A percentile compares a stretch with the other conserved stretches of the same genome.
Conservation (phyloP, 1,139 yeast species). For the Hyphopichia pseudoburtonii region DNA sequence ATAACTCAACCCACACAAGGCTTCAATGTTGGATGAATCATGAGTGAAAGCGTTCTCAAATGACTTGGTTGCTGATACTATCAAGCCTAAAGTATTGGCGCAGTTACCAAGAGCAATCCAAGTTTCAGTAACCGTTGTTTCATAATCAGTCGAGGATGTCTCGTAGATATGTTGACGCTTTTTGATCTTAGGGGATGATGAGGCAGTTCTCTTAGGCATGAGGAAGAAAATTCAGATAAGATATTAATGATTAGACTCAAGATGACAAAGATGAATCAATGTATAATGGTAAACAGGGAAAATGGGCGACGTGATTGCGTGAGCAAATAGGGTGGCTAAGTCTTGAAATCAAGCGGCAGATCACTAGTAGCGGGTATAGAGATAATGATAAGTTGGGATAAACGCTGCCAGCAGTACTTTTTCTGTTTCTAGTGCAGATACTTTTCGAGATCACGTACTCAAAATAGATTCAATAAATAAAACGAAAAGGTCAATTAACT, state of each 20-base stretch:
- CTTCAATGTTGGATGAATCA: slow-evolving; percentile 40
- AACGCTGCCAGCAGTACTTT: no score
- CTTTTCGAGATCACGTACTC: no score
- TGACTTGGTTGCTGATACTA: slow-evolving; percentile 41
- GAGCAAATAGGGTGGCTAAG: no score
- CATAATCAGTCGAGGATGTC: slow-evolving; percentile 12
- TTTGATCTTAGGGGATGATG: slow-evolving; percentile 5
- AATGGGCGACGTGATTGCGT: no score
- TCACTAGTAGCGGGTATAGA: no score
- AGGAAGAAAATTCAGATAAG: not conserved
- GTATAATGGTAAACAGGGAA: no score
- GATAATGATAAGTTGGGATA: no score
- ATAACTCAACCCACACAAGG: slow-evolving; percentile 43
- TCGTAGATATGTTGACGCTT: slow-evolving; percentile 5
- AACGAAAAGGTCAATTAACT: no score
- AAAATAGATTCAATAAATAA: no score
- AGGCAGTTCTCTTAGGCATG: slow-evolving; percentile 7
- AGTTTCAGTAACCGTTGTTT: slow-evolving; percentile 34
- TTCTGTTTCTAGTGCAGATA: no score
- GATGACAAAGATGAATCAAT: not conserved
- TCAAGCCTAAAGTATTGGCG: slow-evolving; percentile 45
- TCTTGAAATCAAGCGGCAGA: no score
- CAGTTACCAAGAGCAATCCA: slow-evolving; percentile 55
- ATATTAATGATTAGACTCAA: not conserved
- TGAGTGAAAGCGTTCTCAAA: slow-evolving; percentile 48